phyloP scores from a whole-genome alignment of 805 yeast species.

The Wickerhamomyces sydowiorum region DNA sequence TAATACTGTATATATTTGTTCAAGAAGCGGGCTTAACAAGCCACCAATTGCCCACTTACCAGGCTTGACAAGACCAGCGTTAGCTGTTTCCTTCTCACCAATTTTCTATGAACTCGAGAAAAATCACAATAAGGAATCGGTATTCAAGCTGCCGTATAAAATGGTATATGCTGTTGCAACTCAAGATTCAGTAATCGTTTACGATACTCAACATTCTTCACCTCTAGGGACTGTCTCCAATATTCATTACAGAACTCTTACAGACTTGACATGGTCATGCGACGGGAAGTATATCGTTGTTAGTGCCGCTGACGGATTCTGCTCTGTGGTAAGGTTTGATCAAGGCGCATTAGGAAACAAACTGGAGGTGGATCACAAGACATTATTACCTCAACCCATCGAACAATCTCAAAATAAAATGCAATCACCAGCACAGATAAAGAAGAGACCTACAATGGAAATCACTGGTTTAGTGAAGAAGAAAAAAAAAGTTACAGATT shows the following conservation, averaged over 20 bases:
- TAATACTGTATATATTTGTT: constrained; percentile 76
- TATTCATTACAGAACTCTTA: constrained; percentile 81
- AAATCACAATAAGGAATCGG: constrained; percentile 13
- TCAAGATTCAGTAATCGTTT: constrained; percentile 74
- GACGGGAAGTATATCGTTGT: constrained; percentile 69
- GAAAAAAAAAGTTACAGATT: constrained; percentile 23
- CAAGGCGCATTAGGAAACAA: constrained; percentile 49
- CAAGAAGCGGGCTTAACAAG: constrained; percentile 59
- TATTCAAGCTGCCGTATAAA: constrained; percentile 63
- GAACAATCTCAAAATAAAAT: constrained; percentile 5
- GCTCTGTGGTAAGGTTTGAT: constrained; percentile 60
- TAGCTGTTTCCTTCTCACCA: constrained; percentile 78
- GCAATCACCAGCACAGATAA: constrained; percentile 10
- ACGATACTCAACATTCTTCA: constrained; percentile 64
- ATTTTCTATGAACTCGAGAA: constrained; percentile 39
- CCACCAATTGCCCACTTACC: constrained; percentile 79
- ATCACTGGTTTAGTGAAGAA: constrained; percentile 15
- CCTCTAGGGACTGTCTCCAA: constrained; percentile 76
- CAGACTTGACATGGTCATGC: constrained; percentile 80
- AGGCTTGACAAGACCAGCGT: constrained; percentile 75
- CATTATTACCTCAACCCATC: constrained; percentile 10
- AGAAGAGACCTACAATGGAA: constrained; percentile 3
- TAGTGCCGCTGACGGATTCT: constrained; percentile 90
- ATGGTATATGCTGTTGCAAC: constrained; percentile 92
- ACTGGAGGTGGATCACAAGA: constrained; percentile 23